Evolutionary conservation across 2,329 filamentous ascomycete genomes (phyloP), one percentile per base, ranked within the genome.

Genomic region (Hortaea werneckii): DNA sequence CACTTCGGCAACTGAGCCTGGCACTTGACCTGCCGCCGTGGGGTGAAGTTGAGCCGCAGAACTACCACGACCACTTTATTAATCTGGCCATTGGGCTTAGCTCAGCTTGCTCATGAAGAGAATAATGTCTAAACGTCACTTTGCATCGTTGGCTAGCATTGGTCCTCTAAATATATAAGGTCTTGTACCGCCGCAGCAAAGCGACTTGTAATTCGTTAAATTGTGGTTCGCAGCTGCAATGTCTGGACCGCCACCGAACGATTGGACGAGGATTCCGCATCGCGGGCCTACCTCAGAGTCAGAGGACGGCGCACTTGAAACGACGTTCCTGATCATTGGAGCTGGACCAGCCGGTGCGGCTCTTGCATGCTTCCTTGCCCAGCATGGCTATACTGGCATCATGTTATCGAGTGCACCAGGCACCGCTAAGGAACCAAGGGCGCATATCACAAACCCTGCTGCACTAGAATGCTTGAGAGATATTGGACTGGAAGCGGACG

Each of bases 361-460:
- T 3, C 47, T 64, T 11, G 61, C 58, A 20, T 59, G 54, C 50
- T 64, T 64, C 44, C 57, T 64, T 37, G 54, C 59, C 20, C 55
- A 54, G 20, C 50, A 63, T 50, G 56, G 55, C 1, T 58, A 75
- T 4, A 72, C 62, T 29, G 78, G 78, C 1, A 67, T 80, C 39
- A 70, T 80, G 50, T 66, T 82, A 42, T 69, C 70, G 5, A 56
- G 67, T 1, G 68, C 71, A 0, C 59, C 74, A 0, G 68, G 70
- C 3, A 77, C 72, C 1, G 75, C 77, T 1, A 65, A 75, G 46
- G 79, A 76, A 1, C 78, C 78, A 1, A 65, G 78, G 27, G 78
- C 77, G 0, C 78, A 81, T 55, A 77, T 80, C 46, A 79, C 74
- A 38, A 82, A 80, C 56, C 74, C 74, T 59, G 76, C 75, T 0